Evolutionary conservation across 2,329 filamentous ascomycete genomes (phyloP), one percentile per base, ranked within the genome.

Genomic region (Monosporascus ibericus): DNA sequence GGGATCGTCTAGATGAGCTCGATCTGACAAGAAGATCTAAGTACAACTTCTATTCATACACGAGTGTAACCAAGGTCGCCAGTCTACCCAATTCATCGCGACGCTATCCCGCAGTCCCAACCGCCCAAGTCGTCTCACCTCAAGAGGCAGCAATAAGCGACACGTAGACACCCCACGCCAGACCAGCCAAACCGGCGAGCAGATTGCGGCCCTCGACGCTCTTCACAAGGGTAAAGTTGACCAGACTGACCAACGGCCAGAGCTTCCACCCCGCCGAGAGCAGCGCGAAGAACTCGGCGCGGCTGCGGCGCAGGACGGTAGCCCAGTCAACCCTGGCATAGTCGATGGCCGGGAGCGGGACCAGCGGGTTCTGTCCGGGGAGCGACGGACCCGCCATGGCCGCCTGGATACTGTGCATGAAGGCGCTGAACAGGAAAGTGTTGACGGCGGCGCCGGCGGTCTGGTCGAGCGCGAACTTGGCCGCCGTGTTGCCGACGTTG

Each of bases 161-260:
- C 70, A 92, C 73, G 67, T 88, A 92, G 42, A 91, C 75, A 0
- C 85, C 85, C 88, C 88, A 92, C 15, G 75, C 78, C 24, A 92
- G 76, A 5, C 88, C 88, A 18, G 86, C 87, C 48, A 86, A 67
- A 58, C 84, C 82, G n/a, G 84, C 87, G 55, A 91, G 79, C 36
- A 92, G 70, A 48, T 87, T 85, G 38, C 88, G 76, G 49, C 79
- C 78, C 62, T 90, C 80, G 3, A 90, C 81, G n/a, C 85, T 87
- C 58, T 87, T 79, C 54, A 90, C 72, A 20, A 80, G 67, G 2
- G 84, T 78, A 63, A 88, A 91, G 73, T 88, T 88, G 55, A 88
- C 64, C 18, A 87, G 65, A 56, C 84, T 87, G 22, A 92, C 83
- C 3, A 79, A 60, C 1, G 88, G 88, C 81, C 88, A 90, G 53